phyloP scores from a whole-genome alignment of 169 alveolate species.

The Eimeria necatrix region DNA sequence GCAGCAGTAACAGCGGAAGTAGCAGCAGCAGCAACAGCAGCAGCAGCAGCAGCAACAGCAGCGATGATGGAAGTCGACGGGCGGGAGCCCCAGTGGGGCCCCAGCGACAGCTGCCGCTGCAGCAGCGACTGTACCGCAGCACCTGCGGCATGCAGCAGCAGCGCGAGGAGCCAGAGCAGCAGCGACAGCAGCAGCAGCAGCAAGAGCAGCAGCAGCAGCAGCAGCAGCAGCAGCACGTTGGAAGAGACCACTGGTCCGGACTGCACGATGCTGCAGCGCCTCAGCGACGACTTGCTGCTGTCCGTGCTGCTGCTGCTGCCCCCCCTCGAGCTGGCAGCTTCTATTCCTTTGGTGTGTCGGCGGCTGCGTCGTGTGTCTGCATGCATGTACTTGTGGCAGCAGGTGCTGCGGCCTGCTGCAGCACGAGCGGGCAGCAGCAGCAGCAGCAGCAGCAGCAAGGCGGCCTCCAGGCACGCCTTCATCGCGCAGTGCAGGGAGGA shows the following conservation, averaged over 20 bases:
- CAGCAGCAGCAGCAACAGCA: background rate
- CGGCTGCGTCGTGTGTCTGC: background rate
- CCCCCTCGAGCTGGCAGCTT: conserved; percentile 32
- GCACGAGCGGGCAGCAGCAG: conserved; percentile 10
- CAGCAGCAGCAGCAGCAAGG: conserved; percentile 26
- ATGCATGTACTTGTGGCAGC: conserved; percentile 33
- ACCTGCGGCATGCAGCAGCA: background rate
- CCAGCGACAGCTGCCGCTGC: background rate
- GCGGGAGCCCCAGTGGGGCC: background rate
- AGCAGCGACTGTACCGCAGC: background rate
- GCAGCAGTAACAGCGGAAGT: conserved; percentile 2
- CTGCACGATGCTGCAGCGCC: conserved; percentile 21
- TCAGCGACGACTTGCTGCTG: conserved; percentile 39
- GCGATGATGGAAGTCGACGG: background rate
- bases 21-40: conserved; percentile 51
- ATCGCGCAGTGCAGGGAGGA: conserved; percentile 36
- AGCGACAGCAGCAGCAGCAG: background rate
- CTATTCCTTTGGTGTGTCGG: background rate
- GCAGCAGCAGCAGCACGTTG: background rate
- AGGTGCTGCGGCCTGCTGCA: conserved; percentile 50
- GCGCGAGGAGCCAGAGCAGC: background rate
- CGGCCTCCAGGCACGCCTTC: background rate
- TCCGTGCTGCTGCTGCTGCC: conserved; percentile 65
- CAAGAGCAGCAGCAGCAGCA: background rate
- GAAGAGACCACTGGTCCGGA: background rate